Evolutionary conservation across 495 filamentous ascomycete genomes (phyloP).

Genomic region (Astrocystis sublimbata): DNA sequence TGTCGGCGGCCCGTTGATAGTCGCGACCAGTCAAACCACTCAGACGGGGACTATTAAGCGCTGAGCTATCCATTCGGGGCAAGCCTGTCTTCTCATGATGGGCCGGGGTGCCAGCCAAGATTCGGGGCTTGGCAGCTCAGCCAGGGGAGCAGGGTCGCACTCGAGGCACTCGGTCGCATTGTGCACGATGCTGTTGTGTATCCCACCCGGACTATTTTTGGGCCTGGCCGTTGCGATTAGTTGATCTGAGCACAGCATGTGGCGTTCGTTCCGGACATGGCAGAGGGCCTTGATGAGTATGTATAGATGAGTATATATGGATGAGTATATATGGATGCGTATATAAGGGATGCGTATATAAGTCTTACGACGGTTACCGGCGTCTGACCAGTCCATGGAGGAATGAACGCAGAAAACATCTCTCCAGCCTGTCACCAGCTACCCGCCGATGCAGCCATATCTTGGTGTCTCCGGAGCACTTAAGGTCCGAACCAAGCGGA

Average conservation of each 20-base stretch:
- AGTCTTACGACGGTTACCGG: too few species aligned
- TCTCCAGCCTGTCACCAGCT: not conserved
- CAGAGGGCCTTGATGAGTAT: too few species aligned
- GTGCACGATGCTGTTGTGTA: not conserved
- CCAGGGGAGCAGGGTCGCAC: too few species aligned
- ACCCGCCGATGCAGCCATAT: constrained; percentile 1
- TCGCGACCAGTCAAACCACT: constrained; percentile 1
- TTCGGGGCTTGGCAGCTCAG: not conserved
- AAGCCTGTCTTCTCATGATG: not conserved
- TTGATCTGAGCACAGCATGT: not conserved
- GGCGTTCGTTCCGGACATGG: not conserved
- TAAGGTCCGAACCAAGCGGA: not conserved
- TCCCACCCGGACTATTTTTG: constrained; percentile 20
- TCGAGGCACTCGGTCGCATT: too few species aligned
- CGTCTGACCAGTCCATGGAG: too few species aligned
- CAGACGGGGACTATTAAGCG: constrained; percentile 18
- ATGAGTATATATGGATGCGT: too few species aligned
- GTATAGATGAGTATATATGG: too few species aligned
- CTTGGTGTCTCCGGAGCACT: not conserved
- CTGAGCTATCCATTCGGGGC: constrained; percentile 18
- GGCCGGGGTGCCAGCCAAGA: not conserved
- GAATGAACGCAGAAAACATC: not conserved
- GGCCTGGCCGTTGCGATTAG: not conserved
- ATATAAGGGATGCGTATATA: not conserved
- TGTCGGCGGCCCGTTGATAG: constrained; percentile 5